Evolutionary conservation across 2,329 filamentous ascomycete genomes (phyloP).

Genomic region (Plenodomus tracheiphilus): DNA sequence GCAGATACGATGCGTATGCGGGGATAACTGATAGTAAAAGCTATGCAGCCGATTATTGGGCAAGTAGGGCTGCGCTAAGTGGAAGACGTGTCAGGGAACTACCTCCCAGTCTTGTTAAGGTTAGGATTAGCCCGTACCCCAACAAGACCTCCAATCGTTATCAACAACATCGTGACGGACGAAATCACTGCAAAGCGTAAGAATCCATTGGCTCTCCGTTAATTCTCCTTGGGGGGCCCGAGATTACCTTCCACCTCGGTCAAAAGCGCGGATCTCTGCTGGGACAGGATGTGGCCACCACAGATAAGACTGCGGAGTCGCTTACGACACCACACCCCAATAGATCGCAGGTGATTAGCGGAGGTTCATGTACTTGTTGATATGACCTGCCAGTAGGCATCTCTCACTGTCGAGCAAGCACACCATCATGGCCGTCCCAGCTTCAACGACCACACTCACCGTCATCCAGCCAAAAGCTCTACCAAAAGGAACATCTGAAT

Average conservation of each 20-base stretch:
- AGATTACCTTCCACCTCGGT: too few relatives aligned
- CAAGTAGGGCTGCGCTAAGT: neutral
- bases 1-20: neutral
- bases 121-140: constrained; percentile 8
- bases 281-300: too few relatives aligned
- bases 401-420: neutral
- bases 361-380: neutral
- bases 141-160: constrained; percentile 3
- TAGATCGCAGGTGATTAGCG: neutral
- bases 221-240: too few relatives aligned
- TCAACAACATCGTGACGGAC: neutral
- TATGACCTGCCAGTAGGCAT: neutral
- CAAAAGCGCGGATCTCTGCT: too few relatives aligned
- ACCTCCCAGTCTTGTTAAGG: too few relatives aligned
- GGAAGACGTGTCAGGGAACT: neutral
- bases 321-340: too few relatives aligned
- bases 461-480: constrained; percentile 14
- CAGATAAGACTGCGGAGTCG: neutral
- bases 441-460: constrained; percentile 2
- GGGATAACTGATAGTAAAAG: neutral
- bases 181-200: too few relatives aligned
- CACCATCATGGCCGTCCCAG: constrained; percentile 3
- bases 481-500: constrained; percentile 21
- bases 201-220: too few relatives aligned
- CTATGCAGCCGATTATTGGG: neutral